Base-by-base conservation (phyloP, 1,284 basidiomycete genomes). In the Cystobasidium sp. region DNA sequence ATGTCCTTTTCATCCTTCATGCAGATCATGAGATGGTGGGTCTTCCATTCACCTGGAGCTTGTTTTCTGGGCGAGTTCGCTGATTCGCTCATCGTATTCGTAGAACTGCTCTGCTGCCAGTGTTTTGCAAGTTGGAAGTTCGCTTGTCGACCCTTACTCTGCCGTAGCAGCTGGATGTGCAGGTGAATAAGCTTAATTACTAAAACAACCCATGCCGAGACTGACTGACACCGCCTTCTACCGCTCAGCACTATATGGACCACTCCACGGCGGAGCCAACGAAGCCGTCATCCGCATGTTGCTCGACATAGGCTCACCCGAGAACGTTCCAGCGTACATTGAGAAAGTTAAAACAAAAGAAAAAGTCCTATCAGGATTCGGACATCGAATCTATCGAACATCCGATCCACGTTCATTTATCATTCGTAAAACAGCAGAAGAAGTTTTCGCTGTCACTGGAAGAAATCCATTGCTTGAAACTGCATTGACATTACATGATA, bases 261-360 rank as follows among this genome's bases (percentile, higher is more conserved):
- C 92, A 7, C 83, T 93, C 31, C 91, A 93, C 80, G 90, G 90
- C 85, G 76, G 77, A 59, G 92, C 91, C 5, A 93, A 93, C 78
- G 91, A 93, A 82, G 78, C 78, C 4, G 92, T 94, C 75, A 93
- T 94, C 80, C 88, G 92, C 18, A 94, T 94, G 93, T 84, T 94
- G 59, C 86, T 92, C 58, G 89, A 90, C 0, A 93, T 94, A 76
- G 92, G 91, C 78, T 88, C 56, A 39, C 78, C 91, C 3, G 88
- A 89, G 78, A 92, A 93, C 79, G 92, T 94, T 6, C 91, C 91
- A 47, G 47, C 64, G 56, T 78, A 93, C 82, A 84, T 94, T 63
- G 91, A 91, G 78, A 88, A 90, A 16, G 93, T 94, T 70, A 94
- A 94, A 83, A 86, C 85, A 76, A 87, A 92, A 71, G 90, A 94